phyloP scores from a whole-genome alignment of 2,329 filamentous ascomycete species.

The Hymenoscyphus fructigenus region DNA sequence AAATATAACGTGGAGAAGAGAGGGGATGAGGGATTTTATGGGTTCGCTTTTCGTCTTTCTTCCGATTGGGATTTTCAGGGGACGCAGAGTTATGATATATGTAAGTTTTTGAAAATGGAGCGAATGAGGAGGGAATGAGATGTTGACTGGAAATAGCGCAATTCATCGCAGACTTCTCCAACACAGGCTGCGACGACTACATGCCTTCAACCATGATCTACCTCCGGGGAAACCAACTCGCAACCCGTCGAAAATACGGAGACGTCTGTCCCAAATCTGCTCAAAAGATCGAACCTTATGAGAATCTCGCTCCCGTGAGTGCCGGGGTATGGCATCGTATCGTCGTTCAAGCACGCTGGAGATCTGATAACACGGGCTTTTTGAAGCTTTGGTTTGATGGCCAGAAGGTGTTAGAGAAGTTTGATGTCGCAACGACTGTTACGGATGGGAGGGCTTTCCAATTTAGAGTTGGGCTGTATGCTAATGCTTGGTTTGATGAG shows the following conservation, averaged over 20 bases:
- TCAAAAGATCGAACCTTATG: slow-evolving; percentile 37
- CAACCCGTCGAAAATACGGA: slow-evolving; percentile 44
- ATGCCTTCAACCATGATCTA: slow-evolving; percentile 52
- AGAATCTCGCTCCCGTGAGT: slow-evolving; percentile 41
- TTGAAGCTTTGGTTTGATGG: slow-evolving; percentile 51
- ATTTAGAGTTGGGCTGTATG: slow-evolving; percentile 50
- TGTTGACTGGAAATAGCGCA: slow-evolving; percentile 43
- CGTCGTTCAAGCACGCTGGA: slow-evolving; percentile 47
- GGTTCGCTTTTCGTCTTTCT: slow-evolving; percentile 51
- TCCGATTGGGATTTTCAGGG: slow-evolving; percentile 46
- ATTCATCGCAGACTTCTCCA: slow-evolving; percentile 50
- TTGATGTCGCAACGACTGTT: slow-evolving; percentile 45
- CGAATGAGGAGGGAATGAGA: not conserved
- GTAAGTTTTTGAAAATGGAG: not conserved
- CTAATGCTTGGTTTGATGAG: slow-evolving; percentile 50
- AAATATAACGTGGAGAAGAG: slow-evolving; percentile 46
- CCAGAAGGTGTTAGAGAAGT: slow-evolving; percentile 43
- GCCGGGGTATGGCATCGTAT: slow-evolving; percentile 48
- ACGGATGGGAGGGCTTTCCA: slow-evolving; percentile 45
- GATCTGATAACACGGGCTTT: slow-evolving; percentile 43
- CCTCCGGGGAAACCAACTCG: slow-evolving; percentile 45
- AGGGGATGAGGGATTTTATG: slow-evolving; percentile 48
- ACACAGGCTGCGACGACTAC: slow-evolving; percentile 46
- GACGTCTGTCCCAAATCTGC: slow-evolving; percentile 34
- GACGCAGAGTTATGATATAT: slow-evolving; percentile 40